These are phyloP conservation scores for Pulveroboletus sp. DNA, from an alignment of 768 basidiomycete genomes.

Conservation along the genomic window DNA sequence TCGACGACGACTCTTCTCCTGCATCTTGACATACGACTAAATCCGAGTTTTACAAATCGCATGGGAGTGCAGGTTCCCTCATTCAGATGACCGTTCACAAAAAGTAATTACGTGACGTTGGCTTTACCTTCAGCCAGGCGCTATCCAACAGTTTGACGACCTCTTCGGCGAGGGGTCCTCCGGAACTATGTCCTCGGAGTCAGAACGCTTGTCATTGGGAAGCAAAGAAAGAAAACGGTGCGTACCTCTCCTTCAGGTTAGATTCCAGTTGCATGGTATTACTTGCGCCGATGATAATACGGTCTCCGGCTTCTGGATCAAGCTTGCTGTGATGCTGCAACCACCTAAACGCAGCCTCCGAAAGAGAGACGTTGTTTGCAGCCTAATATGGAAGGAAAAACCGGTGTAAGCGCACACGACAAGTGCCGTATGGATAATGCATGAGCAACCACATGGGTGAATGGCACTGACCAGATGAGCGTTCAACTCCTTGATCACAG, in stretches of 20 bases:
- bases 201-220: background rate
- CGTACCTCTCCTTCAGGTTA: slow-evolving; percentile 13
- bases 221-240: background rate
- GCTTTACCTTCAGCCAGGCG: slow-evolving; percentile 7
- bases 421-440: background rate
- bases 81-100: background rate
- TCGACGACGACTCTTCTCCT: too few species aligned
- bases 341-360: slow-evolving; percentile 19
- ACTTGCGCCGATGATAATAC: slow-evolving; percentile 36
- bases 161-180: slow-evolving; percentile 5
- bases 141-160: background rate
- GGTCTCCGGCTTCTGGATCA: slow-evolving; percentile 16
- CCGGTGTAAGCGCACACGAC: background rate
- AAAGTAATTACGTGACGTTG: slow-evolving; percentile 1
- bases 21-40: background rate
- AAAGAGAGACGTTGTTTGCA: slow-evolving; percentile 6
- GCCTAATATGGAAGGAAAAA: background rate
- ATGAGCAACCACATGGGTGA: background rate
- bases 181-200: background rate
- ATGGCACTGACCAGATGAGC: slow-evolving; percentile 7
- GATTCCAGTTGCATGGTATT: slow-evolving; percentile 33
- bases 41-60: too few species aligned
- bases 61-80: background rate
- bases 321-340: slow-evolving; percentile 21
- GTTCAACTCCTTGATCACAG: slow-evolving; percentile 15